phyloP scores from a whole-genome alignment of 768 basidiomycete species.

The Mrakia hoshinonis region DNA sequence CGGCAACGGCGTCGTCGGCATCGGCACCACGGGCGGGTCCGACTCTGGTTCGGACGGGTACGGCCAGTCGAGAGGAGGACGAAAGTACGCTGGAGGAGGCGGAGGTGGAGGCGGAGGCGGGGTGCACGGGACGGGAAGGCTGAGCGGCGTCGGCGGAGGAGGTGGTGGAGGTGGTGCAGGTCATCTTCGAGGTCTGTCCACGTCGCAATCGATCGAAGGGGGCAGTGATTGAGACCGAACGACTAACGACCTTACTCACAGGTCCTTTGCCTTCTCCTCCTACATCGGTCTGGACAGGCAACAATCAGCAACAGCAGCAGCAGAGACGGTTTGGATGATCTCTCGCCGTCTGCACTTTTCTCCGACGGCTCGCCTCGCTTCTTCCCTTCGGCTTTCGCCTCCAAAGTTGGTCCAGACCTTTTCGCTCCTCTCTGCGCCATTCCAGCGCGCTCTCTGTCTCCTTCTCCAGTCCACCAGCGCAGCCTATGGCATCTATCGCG shows the following conservation, averaged over 20 bases:
- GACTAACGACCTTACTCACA: neutral
- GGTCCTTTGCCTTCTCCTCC: neutral
- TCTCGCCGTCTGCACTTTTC: no score
- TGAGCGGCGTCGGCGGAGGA: constrained; percentile 9
- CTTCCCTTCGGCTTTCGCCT: no score
- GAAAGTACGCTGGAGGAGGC: neutral
- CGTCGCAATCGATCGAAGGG: neutral
- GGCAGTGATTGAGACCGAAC: neutral
- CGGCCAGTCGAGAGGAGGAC: neutral
- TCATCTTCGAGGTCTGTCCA: neutral
- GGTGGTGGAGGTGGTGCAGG: neutral
- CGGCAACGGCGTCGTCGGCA: neutral
- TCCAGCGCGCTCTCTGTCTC: no score
- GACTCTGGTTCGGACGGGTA: neutral
- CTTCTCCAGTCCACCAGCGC: no score
- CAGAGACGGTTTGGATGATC: neutral
- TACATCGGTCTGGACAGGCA: neutral
- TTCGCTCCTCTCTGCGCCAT: no score
- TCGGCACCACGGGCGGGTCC: neutral
- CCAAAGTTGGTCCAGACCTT: no score
- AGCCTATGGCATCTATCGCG: no score
- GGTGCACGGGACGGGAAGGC: neutral
- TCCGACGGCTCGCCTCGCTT: no score
- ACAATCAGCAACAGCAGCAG: neutral
- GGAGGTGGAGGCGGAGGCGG: neutral